Evolutionary conservation across 2,329 filamentous ascomycete genomes (phyloP).

Genomic region (Colletotrichum aenigma): DNA sequence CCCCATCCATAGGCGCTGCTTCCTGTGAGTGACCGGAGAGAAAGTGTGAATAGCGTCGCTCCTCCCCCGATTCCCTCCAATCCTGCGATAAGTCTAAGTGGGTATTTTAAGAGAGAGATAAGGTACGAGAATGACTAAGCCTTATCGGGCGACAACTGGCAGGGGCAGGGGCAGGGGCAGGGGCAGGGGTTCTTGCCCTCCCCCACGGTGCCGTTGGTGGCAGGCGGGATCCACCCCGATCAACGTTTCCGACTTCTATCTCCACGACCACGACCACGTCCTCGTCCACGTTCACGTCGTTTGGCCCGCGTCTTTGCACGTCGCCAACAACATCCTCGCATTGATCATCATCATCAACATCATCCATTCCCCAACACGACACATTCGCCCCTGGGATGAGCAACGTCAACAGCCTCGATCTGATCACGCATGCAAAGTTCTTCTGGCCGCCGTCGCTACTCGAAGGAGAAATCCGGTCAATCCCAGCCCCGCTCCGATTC

Average conservation of each 20-base stretch:
- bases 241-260: not conserved
- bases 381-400: not conserved
- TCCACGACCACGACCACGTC: not conserved
- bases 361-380: not conserved
- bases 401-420: not conserved
- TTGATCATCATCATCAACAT: not conserved
- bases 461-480: not conserved
- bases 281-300: not conserved
- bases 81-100: not conserved
- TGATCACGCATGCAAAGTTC: not conserved
- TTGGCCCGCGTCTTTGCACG: not conserved
- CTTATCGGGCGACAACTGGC: not conserved
- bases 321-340: not conserved
- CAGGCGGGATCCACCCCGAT: not conserved
- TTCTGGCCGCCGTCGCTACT: not conserved
- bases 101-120: not conserved
- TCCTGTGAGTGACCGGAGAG: not conserved
- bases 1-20: not conserved
- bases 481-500: not conserved
- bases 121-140: not conserved
- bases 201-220: not conserved
- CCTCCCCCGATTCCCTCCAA: not conserved
- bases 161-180: not conserved
- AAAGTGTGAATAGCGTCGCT: not conserved
- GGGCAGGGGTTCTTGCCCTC: too few relatives aligned